Conservation (phyloP, 305 asterid species). For the Vinca major region DNA sequence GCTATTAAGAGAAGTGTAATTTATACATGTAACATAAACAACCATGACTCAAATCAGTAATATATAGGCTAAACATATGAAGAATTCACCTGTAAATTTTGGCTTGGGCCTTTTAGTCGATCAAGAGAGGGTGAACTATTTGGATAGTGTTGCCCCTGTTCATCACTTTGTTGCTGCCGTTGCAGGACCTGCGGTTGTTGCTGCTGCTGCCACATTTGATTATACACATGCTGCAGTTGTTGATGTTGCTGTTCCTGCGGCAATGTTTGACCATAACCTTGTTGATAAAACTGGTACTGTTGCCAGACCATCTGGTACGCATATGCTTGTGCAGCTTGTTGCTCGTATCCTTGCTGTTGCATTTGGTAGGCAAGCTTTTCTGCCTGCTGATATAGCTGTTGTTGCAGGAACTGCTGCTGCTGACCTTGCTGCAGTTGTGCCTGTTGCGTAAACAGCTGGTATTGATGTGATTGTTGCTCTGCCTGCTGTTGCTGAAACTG, state of each 20-base stretch:
- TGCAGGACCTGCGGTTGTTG: constrained; percentile 7
- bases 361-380: constrained; percentile 34
- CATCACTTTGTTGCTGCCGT: constrained; percentile 9
- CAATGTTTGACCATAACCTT: constrained; percentile 11
- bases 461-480: constrained; percentile 29
- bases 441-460: constrained; percentile 20
- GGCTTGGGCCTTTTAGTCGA: not conserved
- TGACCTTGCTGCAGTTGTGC: constrained; percentile 26
- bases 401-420: constrained; percentile 22
- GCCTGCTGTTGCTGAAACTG: constrained; percentile 32
- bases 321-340: constrained; percentile 19
- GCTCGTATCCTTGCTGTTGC: constrained; percentile 42
- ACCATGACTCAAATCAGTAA: not conserved
- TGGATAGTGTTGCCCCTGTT: constrained; percentile 4
- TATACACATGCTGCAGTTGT: constrained; percentile 9
- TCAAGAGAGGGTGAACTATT: not conserved
- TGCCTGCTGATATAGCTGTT: constrained; percentile 20
- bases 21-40: not conserved
- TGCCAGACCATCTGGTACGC: constrained; percentile 14
- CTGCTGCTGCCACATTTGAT: constrained; percentile 12
- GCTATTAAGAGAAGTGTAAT: not conserved
- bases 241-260: constrained; percentile 15
- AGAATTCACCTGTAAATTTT: constrained; percentile 12
- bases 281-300: constrained; percentile 20
- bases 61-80: not conserved